Evolutionary conservation across 345 rosid genomes (phyloP).

Genomic region (Crucihimalaya himalaica): DNA sequence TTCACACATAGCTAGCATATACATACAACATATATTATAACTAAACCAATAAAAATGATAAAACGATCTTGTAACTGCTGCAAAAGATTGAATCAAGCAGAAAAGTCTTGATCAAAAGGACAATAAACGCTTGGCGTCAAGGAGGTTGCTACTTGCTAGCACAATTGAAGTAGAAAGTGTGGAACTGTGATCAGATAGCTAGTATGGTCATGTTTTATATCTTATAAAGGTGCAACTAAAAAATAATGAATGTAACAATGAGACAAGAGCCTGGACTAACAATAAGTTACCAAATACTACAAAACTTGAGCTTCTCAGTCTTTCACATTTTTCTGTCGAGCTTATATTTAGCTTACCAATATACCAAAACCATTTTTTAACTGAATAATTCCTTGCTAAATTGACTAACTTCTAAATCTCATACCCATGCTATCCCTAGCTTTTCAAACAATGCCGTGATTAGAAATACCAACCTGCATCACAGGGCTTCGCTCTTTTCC

Average conservation of each 20-base stretch:
- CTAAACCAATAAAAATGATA: background rate
- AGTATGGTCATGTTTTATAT: conserved; percentile 11
- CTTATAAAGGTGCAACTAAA: background rate
- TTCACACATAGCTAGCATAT: conserved; percentile 65
- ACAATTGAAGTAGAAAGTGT: conserved; percentile 14
- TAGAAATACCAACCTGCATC: conserved; percentile 69
- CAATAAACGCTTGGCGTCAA: background rate
- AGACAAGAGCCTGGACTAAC: background rate
- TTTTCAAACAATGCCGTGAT: background rate
- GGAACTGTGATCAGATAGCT: conserved; percentile 4
- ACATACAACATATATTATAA: background rate
- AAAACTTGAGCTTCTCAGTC: background rate
- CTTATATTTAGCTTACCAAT: background rate
- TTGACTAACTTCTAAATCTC: background rate
- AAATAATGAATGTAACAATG: background rate
- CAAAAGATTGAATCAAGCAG: conserved; percentile 3
- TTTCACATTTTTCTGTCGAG: background rate
- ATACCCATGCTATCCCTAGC: background rate
- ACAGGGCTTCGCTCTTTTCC: conserved; percentile 68
- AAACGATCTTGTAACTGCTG: background rate
- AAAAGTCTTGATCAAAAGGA: background rate
- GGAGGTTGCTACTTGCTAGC: conserved; percentile 1
- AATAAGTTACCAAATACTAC: background rate
- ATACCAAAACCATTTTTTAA: background rate
- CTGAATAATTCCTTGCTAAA: background rate